A percentile compares a stretch with the other conserved stretches of the same genome.
Evolutionary conservation across 805 yeast genomes (phyloP).

Genomic region (Candida suzukii): DNA sequence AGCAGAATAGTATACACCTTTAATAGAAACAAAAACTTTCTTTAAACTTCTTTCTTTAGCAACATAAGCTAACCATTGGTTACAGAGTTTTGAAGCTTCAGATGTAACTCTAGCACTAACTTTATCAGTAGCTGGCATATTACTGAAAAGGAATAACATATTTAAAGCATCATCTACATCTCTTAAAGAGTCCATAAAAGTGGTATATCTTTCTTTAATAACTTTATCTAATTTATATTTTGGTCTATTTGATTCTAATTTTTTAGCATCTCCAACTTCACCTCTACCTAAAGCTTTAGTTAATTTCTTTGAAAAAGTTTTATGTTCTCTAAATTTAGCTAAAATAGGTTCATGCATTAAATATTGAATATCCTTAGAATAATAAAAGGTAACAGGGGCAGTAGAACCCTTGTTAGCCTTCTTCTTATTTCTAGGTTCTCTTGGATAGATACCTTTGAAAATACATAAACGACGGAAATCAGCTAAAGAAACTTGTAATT

Average conservation of each 20-base stretch:
- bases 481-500: constrained; percentile 86
- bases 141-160: constrained; percentile 89
- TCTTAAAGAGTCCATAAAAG: constrained; percentile 84
- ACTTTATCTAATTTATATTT: constrained; percentile 82
- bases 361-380: constrained; percentile 89
- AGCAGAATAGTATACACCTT: constrained; percentile 96
- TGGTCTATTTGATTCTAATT: constrained; percentile 74
- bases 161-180: constrained; percentile 94
- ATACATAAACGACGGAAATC: constrained; percentile 97
- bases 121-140: constrained; percentile 87
- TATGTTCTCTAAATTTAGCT: constrained; percentile 89
- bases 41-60: constrained; percentile 76
- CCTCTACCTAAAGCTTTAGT: constrained; percentile 88
- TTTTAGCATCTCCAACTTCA: constrained; percentile 82
- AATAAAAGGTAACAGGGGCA: constrained; percentile 91
- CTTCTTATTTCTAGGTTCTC: constrained; percentile 93
- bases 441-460: constrained; percentile 95
- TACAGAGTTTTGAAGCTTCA: constrained; percentile 80
- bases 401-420: constrained; percentile 98
- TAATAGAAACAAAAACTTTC: constrained; percentile 92
- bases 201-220: constrained; percentile 92
- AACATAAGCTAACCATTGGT: constrained; percentile 93
- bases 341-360: constrained; percentile 92
- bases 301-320: constrained; percentile 86
- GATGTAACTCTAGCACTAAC: constrained; percentile 76